A percentile compares a stretch with the other conserved stretches of the same genome.
Evolutionary conservation across 768 basidiomycete species (phyloP).

Genomic region (Lactarius sanguifluus): DNA sequence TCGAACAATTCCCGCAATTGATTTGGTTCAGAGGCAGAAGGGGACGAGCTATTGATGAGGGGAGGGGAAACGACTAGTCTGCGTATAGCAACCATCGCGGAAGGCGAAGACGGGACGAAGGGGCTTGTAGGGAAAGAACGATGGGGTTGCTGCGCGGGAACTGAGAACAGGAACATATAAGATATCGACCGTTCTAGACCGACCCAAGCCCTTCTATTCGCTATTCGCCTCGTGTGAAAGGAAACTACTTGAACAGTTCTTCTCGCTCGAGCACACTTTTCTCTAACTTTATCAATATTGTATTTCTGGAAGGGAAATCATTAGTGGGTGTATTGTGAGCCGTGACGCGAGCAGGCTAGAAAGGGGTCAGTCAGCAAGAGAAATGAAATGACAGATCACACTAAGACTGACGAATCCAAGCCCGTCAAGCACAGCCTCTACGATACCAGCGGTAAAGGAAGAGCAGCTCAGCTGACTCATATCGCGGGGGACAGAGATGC

Average conservation of each 20-base stretch:
- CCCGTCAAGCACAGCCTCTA: constrained; percentile 94
- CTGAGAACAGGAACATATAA: constrained; percentile 10
- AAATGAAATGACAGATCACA: constrained; percentile 2
- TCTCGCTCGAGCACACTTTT: constrained; percentile 91
- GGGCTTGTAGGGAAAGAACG: neutral
- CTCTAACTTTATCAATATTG: constrained; percentile 97
- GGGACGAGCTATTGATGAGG: constrained; percentile 75
- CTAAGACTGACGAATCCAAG: constrained; percentile 82
- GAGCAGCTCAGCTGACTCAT: constrained; percentile 94
- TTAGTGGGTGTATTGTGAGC: constrained; percentile 89
- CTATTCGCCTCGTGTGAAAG: constrained; percentile 12
- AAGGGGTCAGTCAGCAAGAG: constrained; percentile 18
- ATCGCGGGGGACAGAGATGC: constrained; percentile 92
- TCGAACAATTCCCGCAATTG: constrained; percentile 68
- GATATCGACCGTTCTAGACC: constrained; percentile 17
- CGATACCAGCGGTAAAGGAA: constrained; percentile 96
- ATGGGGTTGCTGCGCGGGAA: neutral
- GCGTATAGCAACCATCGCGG: constrained; percentile 56
- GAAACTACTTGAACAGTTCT: constrained; percentile 72
- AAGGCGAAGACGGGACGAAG: constrained; percentile 7
- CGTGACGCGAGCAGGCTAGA: constrained; percentile 92
- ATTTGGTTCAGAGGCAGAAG: constrained; percentile 70
- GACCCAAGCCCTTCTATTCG: constrained; percentile 3
- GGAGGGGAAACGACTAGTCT: constrained; percentile 59
- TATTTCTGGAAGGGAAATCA: constrained; percentile 79